Base-by-base conservation (phyloP, 352 stramenopile species). In the Globisporangium solare region DNA sequence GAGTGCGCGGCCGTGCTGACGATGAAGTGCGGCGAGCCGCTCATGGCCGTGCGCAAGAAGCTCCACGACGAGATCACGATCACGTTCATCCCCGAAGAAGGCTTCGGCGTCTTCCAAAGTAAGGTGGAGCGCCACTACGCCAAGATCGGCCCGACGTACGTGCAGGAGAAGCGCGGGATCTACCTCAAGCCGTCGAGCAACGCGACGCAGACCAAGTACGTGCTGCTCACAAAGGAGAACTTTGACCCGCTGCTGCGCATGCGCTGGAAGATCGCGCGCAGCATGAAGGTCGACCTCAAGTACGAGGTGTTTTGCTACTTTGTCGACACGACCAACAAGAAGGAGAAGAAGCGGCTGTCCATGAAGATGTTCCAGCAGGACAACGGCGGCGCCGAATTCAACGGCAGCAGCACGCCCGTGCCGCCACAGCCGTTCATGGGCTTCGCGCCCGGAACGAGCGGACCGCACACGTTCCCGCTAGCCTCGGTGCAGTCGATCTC, bases 261-360 rank as follows among this genome's bases (percentile, higher is more conserved):
- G 66, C 79, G 79, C 47, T 90, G 79, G 79, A 88, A 88, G 71
- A 74, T 90, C n/a, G 72, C 77, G 39, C 76, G 78, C 32, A 86
- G 74, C 37, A 89, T 87, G 76, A 89, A 89, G 60, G 74, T 80
- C 24, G 79, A 90, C 47, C 76, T 89, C 51, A 90, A 88, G 70
- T 90, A 87, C 64, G 79, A 89, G 47, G 68, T 90, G 6, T 90
- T 90, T 57, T 84, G 77, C 59, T 90, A 90, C 60, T 90, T 90
- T 64, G 70, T 87, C 48, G 79, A 90, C 67, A 73, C 72, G 15
- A 79, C 73, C 2, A 77, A 59, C 39, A 83, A 86, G 56, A 83
- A 84, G 48, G 71, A 79, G 39, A 85, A 84, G 65, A 84, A 85
- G 57, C 67, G 75, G 2, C 18, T 81, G 20, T 74, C 67, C n/a